These are phyloP conservation scores for Plasmodium reichenowi DNA, from an alignment of 169 alveolate genomes.

Conservation along the genomic window DNA sequence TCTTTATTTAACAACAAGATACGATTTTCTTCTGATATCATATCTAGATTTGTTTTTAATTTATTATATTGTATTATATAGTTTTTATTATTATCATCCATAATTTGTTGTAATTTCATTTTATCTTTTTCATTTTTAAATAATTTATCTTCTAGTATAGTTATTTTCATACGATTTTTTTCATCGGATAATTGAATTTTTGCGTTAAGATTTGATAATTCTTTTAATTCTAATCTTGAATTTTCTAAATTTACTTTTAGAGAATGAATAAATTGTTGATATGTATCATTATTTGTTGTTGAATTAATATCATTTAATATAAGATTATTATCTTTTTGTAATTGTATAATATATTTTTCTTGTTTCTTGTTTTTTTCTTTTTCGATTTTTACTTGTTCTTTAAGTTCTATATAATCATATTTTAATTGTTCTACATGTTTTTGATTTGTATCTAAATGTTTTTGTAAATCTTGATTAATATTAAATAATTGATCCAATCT, in stretches of 20 bases:
- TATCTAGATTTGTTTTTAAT: constrained; percentile 42
- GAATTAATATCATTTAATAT: too few species aligned
- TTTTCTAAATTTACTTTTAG: constrained; percentile 17
- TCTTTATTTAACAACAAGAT: constrained; percentile 9
- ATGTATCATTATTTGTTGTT: not conserved
- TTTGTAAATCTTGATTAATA: constrained; percentile 28
- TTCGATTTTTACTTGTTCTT: constrained; percentile 22
- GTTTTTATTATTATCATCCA: not conserved
- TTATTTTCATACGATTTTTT: constrained; percentile 15
- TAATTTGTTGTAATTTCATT: not conserved
- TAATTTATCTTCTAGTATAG: constrained; percentile 3
- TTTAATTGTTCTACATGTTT: constrained; percentile 27
- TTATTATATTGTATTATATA: constrained; percentile 14
- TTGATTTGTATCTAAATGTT: constrained; percentile 3
- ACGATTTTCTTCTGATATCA: constrained; percentile 41
- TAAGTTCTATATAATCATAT: constrained; percentile 15
- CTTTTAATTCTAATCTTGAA: constrained; percentile 13
- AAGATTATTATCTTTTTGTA: not conserved
- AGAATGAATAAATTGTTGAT: constrained; percentile 3
- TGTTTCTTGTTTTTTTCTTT: constrained; percentile 38
- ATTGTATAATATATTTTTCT: constrained; percentile 32
- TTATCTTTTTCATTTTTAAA: constrained; percentile 12
- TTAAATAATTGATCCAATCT: constrained; percentile 45
- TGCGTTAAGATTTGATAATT: constrained; percentile 10
- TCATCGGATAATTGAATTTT: constrained; percentile 30